phyloP scores from a whole-genome alignment of 495 filamentous ascomycete species.

The Podospora conica region DNA sequence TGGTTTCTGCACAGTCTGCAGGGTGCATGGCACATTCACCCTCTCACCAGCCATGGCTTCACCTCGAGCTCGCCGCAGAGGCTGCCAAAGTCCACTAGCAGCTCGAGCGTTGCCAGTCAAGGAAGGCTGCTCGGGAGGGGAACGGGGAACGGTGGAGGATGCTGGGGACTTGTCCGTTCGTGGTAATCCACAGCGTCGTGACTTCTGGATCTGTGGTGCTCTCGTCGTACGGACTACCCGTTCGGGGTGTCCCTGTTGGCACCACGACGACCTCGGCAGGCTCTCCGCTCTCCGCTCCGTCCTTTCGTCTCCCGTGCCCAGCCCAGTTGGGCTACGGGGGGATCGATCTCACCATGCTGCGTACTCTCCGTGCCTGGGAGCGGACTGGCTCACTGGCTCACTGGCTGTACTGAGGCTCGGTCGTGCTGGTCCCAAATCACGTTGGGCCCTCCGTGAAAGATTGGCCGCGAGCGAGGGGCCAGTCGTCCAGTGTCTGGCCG shows the following conservation, averaged over 20 bases:
- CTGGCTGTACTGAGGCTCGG: slow-evolving; percentile 6
- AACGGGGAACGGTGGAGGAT: too few species aligned
- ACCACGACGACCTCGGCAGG: neutral
- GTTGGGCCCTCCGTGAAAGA: slow-evolving; percentile 10
- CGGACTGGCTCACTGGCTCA: too few species aligned
- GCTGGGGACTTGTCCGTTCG: neutral
- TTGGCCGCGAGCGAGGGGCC: slow-evolving; percentile 27
- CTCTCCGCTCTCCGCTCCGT: too few species aligned
- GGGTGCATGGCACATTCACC: slow-evolving; percentile 14
- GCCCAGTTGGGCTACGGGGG: neutral
- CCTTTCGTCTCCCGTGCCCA: neutral
- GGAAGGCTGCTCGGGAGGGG: slow-evolving; percentile 13
- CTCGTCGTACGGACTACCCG: neutral
- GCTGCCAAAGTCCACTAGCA: slow-evolving; percentile 11
- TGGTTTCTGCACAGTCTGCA: slow-evolving; percentile 13
- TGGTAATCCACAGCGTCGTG: neutral
- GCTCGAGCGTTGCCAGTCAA: slow-evolving; percentile 12
- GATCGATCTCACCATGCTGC: neutral
- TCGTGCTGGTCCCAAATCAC: too few species aligned
- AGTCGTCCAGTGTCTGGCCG: slow-evolving; percentile 10
- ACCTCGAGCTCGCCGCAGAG: slow-evolving; percentile 9
- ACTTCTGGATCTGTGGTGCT: neutral
- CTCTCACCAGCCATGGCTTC: slow-evolving; percentile 7
- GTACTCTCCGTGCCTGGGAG: too few species aligned
- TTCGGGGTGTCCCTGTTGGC: neutral